Percentiles rank a stretch among this genome's conserved stretches.
These are phyloP conservation scores for Erigeron canadensis DNA, from an alignment of 129 eudicot genomes.

Conservation along the genomic window DNA sequence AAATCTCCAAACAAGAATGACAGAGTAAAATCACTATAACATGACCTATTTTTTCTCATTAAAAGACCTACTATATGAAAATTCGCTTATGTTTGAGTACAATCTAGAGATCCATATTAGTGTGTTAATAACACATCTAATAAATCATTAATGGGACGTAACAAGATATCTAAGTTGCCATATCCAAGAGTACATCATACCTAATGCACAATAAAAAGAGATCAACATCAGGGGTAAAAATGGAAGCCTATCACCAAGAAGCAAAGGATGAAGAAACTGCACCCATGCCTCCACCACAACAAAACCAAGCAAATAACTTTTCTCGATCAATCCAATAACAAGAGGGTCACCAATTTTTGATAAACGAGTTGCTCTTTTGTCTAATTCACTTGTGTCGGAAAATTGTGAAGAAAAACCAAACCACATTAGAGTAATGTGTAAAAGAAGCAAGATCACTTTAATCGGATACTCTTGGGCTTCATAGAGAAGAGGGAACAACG, in stretches of 20 bases:
- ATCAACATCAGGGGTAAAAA: slow-evolving; percentile 82
- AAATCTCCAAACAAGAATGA: no score
- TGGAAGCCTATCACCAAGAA: slow-evolving; percentile 65
- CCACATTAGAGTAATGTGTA: slow-evolving; percentile 56
- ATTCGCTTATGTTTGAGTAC: not conserved
- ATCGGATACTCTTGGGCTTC: slow-evolving; percentile 92
- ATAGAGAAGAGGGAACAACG: slow-evolving; percentile 88
- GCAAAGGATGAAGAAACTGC: slow-evolving; percentile 64
- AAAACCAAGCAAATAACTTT: slow-evolving; percentile 68
- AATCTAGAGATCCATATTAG: not conserved
- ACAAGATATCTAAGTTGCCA: slow-evolving; percentile 72
- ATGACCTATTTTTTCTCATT: not conserved
- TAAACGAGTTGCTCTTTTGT: not conserved
- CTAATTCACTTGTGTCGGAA: slow-evolving; percentile 12
- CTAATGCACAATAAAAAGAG: slow-evolving; percentile 76
- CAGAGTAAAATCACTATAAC: not conserved
- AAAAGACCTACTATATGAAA: not conserved
- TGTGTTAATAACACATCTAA: slow-evolving; percentile 17
- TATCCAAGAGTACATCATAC: slow-evolving; percentile 92
- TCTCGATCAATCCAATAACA: slow-evolving; percentile 57
- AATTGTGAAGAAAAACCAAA: slow-evolving; percentile 65
- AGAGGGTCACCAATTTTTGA: slow-evolving; percentile 22
- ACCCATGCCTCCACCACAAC: slow-evolving; percentile 72
- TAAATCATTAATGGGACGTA: slow-evolving; percentile 32
- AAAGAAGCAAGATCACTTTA: slow-evolving; percentile 58